phyloP scores from a whole-genome alignment of 192 early-diverging fungal species.

The Coemansia sp. region DNA sequence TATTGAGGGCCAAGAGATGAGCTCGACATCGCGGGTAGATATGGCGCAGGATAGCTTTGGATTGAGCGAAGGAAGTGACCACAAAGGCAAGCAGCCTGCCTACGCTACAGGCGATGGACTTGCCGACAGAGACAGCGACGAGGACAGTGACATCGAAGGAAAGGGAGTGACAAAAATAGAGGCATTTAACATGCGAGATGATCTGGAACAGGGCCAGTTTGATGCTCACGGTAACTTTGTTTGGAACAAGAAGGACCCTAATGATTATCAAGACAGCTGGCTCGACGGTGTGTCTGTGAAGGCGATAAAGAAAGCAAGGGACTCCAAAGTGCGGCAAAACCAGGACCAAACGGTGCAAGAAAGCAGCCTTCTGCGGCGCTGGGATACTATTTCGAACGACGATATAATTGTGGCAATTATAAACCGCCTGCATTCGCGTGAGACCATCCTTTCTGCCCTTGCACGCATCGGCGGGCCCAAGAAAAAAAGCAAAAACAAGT shows the following conservation, averaged over 20 bases:
- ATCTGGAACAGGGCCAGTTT: conserved; percentile 69
- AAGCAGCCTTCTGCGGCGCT: conserved; percentile 28
- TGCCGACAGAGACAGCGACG: background rate
- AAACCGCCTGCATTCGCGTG: conserved; percentile 59
- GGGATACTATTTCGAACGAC: conserved; percentile 48
- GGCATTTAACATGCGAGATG: conserved; percentile 77
- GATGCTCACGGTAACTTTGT: conserved; percentile 71
- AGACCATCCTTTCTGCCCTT: conserved; percentile 62
- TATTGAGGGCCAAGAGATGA: conserved; percentile 60
- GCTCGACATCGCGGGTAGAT: conserved; percentile 24
- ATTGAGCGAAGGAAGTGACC: background rate
- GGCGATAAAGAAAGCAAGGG: conserved; percentile 61
- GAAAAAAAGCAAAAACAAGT: conserved; percentile 47
- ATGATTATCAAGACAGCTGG: conserved; percentile 73
- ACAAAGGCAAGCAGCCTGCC: background rate
- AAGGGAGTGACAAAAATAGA: conserved; percentile 41
- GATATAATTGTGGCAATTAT: conserved; percentile 61
- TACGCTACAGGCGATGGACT: background rate
- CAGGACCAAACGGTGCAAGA: conserved; percentile 1
- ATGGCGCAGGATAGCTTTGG: background rate
- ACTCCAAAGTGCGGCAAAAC: conserved; percentile 50
- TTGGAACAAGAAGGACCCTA: conserved; percentile 66
- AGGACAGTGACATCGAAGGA: conserved; percentile 1
- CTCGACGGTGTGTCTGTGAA: conserved; percentile 60
- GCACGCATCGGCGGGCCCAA: conserved; percentile 59